A percentile compares a stretch with the other conserved stretches of the same genome.
Conservation (phyloP, 352 stramenopile species). For the Phytophthora tubulina region DNA sequence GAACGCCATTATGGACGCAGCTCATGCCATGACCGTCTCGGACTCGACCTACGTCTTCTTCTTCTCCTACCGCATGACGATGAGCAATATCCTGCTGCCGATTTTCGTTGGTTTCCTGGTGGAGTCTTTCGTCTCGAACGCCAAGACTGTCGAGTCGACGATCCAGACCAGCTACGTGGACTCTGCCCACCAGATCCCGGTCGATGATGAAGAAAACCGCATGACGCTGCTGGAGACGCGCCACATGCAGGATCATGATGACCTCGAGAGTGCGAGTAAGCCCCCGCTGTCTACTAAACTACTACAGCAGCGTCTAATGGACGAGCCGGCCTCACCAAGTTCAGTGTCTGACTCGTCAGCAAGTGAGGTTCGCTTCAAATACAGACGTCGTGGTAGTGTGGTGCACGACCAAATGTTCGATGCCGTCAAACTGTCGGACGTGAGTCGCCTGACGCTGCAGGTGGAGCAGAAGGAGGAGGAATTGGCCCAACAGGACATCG, state of each 20-base stretch:
- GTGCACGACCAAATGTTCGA: conserved; percentile 89
- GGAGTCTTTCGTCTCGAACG: conserved; percentile 85
- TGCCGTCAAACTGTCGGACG: conserved; percentile 76
- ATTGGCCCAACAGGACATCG: conserved; percentile 63
- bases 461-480: conserved; percentile 80
- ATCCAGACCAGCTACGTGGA: conserved; percentile 72
- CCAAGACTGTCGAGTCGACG: conserved; percentile 73
- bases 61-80: conserved; percentile 85
- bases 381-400: conserved; percentile 66
- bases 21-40: conserved; percentile 68
- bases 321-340: conserved; percentile 41
- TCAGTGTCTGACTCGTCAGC: conserved; percentile 58
- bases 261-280: conserved; percentile 21
- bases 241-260: conserved; percentile 47
- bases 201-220: conserved; percentile 63
- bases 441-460: conserved; percentile 73
- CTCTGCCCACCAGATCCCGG: conserved; percentile 43
- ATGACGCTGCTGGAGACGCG: conserved; percentile 62
- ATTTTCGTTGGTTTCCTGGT: conserved; percentile 91
- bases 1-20: conserved; percentile 86
- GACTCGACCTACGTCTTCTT: conserved; percentile 82
- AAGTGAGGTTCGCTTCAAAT: conserved; percentile 78
- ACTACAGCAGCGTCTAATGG: conserved; percentile 15
- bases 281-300: conserved; percentile 18
- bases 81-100: conserved; percentile 84